phyloP scores from a whole-genome alignment of 2,329 filamentous ascomycete species.

The Ophiostoma populinum region DNA sequence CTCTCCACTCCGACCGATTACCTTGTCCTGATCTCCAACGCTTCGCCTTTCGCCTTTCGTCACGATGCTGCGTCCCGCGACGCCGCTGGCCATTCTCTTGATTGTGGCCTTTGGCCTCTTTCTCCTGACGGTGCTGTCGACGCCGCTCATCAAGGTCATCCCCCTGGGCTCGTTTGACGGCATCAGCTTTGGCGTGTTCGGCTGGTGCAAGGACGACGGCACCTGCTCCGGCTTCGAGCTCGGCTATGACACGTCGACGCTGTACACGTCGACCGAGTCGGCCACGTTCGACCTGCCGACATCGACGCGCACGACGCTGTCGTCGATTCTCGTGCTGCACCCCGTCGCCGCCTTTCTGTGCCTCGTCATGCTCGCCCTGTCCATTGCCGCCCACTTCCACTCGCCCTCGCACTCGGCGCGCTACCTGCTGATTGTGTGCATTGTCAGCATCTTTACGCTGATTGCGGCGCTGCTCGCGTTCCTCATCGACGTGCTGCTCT shows the following conservation, averaged over 20 bases:
- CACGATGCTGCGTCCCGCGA: constrained; percentile 79
- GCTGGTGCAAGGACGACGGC: constrained; percentile 50
- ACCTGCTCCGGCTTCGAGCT: constrained; percentile 58
- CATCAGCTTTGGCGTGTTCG: constrained; percentile 81
- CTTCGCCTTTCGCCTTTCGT: neutral
- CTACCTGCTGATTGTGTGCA: constrained; percentile 71
- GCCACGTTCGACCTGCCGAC: constrained; percentile 38
- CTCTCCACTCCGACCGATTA: neutral
- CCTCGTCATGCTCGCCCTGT: constrained; percentile 67
- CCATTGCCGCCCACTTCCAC: constrained; percentile 70
- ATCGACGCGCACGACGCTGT: constrained; percentile 45
- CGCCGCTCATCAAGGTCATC: constrained; percentile 72
- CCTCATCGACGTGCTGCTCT: constrained; percentile 81
- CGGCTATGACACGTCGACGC: constrained; percentile 54
- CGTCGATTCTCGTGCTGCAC: constrained; percentile 79
- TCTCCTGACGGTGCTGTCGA: constrained; percentile 75
- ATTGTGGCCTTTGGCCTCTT: constrained; percentile 72
- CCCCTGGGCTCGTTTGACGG: constrained; percentile 63
- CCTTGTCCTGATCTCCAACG: neutral
- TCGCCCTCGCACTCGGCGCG: constrained; percentile 75
- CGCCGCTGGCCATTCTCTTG: constrained; percentile 73
- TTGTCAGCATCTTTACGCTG: constrained; percentile 72
- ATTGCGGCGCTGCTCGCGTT: constrained; percentile 68
- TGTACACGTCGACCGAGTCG: constrained; percentile 11
- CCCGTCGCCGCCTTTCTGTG: constrained; percentile 78